Conservation (phyloP, 2,329 filamentous ascomycete genomes). For the Diplodia intermedia region DNA sequence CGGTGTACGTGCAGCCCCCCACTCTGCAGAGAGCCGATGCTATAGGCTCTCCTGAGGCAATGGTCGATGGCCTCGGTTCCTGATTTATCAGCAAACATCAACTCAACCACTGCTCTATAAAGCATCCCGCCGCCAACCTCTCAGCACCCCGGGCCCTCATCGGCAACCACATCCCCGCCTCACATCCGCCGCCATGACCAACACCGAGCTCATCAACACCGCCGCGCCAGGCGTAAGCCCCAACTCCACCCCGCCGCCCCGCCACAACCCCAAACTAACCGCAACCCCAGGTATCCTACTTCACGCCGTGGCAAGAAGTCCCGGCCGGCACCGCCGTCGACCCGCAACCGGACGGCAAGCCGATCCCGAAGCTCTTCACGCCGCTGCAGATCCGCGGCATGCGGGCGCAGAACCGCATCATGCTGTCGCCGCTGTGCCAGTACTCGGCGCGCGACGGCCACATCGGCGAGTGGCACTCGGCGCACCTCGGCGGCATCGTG, state of each 20-base stretch:
- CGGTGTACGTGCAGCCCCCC: background rate
- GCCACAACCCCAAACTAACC: background rate
- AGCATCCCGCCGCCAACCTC: background rate
- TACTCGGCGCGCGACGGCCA: conserved; percentile 74
- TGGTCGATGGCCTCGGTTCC: conserved; percentile 6
- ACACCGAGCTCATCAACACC: conserved; percentile 10
- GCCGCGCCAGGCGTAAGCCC: conserved; percentile 10
- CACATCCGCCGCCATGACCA: background rate
- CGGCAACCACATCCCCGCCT: too few species aligned
- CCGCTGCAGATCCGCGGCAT: conserved; percentile 64
- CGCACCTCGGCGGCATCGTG: conserved; percentile 81
- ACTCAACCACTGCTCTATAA: background rate
- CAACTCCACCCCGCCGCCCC: background rate
- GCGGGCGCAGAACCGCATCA: conserved; percentile 70
- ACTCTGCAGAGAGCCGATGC: background rate
- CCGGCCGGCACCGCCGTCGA: conserved; percentile 56
- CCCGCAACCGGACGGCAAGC: conserved; percentile 53
- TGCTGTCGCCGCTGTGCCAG: conserved; percentile 70
- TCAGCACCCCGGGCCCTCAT: background rate
- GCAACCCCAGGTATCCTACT: conserved; percentile 51
- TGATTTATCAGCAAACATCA: conserved; percentile 23
- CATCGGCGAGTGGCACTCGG: conserved; percentile 79
- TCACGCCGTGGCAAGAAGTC: conserved; percentile 56
- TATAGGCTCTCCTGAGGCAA: conserved; percentile 8
- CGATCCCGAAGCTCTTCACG: conserved; percentile 66